phyloP scores from a whole-genome alignment of 2,329 filamentous ascomycete species.

The Aspergillus ochraceoroseus region DNA sequence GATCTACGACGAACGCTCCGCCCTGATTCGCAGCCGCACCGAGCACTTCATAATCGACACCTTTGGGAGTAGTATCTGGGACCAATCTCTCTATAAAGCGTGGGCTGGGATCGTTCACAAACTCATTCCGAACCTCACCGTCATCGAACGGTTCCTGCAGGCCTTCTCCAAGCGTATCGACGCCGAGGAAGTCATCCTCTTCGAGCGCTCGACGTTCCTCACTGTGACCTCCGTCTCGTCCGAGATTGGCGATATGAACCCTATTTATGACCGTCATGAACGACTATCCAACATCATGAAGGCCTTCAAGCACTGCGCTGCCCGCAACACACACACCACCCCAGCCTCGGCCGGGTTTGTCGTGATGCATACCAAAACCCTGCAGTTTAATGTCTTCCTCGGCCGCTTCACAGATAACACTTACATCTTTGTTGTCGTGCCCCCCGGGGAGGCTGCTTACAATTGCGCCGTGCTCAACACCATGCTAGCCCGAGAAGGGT shows the following conservation, averaged over 20 bases:
- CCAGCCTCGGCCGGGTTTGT: conserved; percentile 43
- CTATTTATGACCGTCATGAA: conserved; percentile 88
- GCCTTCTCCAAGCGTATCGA: conserved; percentile 80
- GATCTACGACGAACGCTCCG: conserved; percentile 78
- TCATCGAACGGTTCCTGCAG: conserved; percentile 80
- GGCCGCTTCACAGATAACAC: conserved; percentile 96
- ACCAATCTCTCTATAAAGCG: conserved; percentile 94
- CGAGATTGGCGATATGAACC: conserved; percentile 69
- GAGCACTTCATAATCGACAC: conserved; percentile 70
- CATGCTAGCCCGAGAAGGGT: conserved; percentile 76
- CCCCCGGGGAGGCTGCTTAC: conserved; percentile 84
- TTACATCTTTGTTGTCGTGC: conserved; percentile 86
- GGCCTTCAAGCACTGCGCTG: conserved; percentile 82
- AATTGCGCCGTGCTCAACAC: conserved; percentile 89
- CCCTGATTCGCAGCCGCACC: conserved; percentile 70
- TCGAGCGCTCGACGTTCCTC: conserved; percentile 92
- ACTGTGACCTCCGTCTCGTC: conserved; percentile 91
- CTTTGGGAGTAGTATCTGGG: conserved; percentile 96
- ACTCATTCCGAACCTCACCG: conserved; percentile 84
- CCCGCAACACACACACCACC: conserved; percentile 44
- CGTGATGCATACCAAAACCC: conserved; percentile 49
- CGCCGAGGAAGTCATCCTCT: conserved; percentile 88
- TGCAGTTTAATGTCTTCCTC: conserved; percentile 85
- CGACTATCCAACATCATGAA: conserved; percentile 96
- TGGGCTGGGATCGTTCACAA: conserved; percentile 99